Conservation (phyloP, 1,139 yeast genomes). For the Taphrina deformans region DNA sequence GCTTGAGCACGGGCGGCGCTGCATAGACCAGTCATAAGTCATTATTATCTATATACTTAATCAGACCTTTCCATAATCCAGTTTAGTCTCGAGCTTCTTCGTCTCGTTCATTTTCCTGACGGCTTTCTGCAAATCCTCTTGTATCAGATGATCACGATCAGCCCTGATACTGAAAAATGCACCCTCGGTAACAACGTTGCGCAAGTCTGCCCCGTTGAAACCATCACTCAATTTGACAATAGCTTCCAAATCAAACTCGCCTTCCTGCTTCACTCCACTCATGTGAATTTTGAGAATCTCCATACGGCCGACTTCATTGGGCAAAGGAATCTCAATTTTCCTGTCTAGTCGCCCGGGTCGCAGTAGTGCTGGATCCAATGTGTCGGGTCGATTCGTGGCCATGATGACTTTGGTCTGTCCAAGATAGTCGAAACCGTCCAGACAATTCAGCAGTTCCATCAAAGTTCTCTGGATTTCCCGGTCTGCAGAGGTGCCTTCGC, state of each 20-base stretch:
- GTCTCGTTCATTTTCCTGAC: conserved; percentile 96
- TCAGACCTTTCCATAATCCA: conserved; percentile 58
- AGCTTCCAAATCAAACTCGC: conserved; percentile 96
- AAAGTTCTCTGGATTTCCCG: conserved; percentile 98
- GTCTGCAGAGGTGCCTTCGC: conserved; percentile 98
- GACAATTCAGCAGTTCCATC: conserved; percentile 95
- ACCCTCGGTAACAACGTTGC: conserved; percentile 98
- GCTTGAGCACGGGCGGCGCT: too few species aligned
- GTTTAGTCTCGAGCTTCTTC: conserved; percentile 93
- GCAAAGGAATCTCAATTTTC: conserved; percentile 92
- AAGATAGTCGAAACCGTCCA: conserved; percentile 97
- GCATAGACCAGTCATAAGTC: not conserved
- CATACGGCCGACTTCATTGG: conserved; percentile 93
- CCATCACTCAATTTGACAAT: conserved; percentile 98
- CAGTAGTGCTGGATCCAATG: conserved; percentile 95
- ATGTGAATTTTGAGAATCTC: conserved; percentile 96
- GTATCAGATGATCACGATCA: conserved; percentile 90
- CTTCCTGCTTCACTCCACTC: conserved; percentile 78
- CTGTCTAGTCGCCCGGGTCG: conserved; percentile 99
- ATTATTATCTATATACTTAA: not conserved
- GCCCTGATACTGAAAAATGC: conserved; percentile 98
- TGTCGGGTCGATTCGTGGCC: conserved; percentile 99
- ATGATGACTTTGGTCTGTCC: conserved; percentile 97
- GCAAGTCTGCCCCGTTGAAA: conserved; percentile 97
- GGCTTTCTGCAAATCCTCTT: conserved; percentile 94